Evolutionary conservation across 2,329 filamentous ascomycete species (phyloP).

Genomic region (Bipolaris bicolor): DNA sequence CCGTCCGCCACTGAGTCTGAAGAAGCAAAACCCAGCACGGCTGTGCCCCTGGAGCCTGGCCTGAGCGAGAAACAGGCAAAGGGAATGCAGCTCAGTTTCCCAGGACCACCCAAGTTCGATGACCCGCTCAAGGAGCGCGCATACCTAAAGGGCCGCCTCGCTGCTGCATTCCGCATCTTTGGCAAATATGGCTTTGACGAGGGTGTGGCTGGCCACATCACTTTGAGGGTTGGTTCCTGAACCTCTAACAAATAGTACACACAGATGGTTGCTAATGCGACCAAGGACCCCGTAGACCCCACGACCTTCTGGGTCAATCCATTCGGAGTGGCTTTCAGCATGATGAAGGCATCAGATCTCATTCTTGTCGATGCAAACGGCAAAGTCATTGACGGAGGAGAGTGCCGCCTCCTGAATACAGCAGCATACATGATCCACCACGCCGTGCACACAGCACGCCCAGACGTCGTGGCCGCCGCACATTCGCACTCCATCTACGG

Average conservation of each 20-base stretch:
- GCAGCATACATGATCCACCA: slow-evolving; percentile 66
- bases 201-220: slow-evolving; percentile 67
- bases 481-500: slow-evolving; percentile 66
- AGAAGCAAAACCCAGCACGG: slow-evolving; percentile 34
- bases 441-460: slow-evolving; percentile 64
- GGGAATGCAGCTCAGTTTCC: slow-evolving; percentile 33
- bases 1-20: slow-evolving; percentile 42
- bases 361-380: slow-evolving; percentile 69
- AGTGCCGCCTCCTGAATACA: slow-evolving; percentile 45
- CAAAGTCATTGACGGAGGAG: slow-evolving; percentile 67
- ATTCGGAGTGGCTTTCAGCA: slow-evolving; percentile 66
- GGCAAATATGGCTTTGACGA: slow-evolving; percentile 50
- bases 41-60: slow-evolving; percentile 42
- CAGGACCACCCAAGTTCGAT: slow-evolving; percentile 45
- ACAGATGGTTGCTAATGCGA: slow-evolving; percentile 3
- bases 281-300: slow-evolving; percentile 62
- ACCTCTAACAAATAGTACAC: background rate
- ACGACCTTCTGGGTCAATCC: slow-evolving; percentile 71
- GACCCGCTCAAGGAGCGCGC: slow-evolving; percentile 47
- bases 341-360: slow-evolving; percentile 69
- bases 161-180: slow-evolving; percentile 49
- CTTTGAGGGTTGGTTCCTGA: slow-evolving; percentile 54
- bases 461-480: slow-evolving; percentile 64
- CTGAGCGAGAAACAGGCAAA: slow-evolving; percentile 35
- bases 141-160: slow-evolving; percentile 47